phyloP scores from a whole-genome alignment of 345 rosid genomes.

The Streptanthus diversifolius region DNA sequence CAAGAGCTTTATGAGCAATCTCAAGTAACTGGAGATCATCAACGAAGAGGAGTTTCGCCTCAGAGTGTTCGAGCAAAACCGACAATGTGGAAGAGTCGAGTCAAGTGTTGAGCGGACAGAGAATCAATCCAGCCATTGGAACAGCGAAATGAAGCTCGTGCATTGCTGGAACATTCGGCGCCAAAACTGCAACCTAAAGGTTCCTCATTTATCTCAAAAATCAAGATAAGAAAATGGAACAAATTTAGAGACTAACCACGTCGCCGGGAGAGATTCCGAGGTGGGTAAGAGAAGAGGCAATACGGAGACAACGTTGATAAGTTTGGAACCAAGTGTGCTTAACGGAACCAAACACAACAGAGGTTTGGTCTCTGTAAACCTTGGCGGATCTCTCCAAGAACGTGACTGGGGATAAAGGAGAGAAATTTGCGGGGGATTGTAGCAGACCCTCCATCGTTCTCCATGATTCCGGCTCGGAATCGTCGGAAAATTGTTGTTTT shows the following conservation, averaged over 20 bases:
- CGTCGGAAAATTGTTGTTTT: background rate
- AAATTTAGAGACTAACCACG: constrained; percentile 45
- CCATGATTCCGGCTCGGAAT: constrained; percentile 43
- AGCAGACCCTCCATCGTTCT: constrained; percentile 55
- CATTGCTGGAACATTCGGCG: constrained; percentile 75
- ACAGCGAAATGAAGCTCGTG: constrained; percentile 81
- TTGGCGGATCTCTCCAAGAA: constrained; percentile 72
- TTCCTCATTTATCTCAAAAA: background rate
- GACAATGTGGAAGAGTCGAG: constrained; percentile 55
- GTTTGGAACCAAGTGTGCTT: constrained; percentile 62
- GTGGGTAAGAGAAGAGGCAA: constrained; percentile 67
- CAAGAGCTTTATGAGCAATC: constrained; percentile 52
- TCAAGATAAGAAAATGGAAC: background rate
- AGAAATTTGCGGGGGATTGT: constrained; percentile 56
- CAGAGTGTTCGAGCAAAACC: constrained; percentile 49
- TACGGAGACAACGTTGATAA: constrained; percentile 54
- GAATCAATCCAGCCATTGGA: constrained; percentile 76
- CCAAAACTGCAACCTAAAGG: constrained; percentile 57
- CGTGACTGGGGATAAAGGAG: constrained; percentile 63
- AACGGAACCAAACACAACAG: constrained; percentile 51
- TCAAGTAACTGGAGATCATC: constrained; percentile 61
- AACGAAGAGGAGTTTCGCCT: constrained; percentile 55
- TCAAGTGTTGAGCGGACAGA: constrained; percentile 68
- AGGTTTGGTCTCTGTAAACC: constrained; percentile 55
- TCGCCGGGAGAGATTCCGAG: constrained; percentile 60